phyloP scores from a whole-genome alignment of 2,329 filamentous ascomycete species.

The Endoconidiophora polonica region DNA sequence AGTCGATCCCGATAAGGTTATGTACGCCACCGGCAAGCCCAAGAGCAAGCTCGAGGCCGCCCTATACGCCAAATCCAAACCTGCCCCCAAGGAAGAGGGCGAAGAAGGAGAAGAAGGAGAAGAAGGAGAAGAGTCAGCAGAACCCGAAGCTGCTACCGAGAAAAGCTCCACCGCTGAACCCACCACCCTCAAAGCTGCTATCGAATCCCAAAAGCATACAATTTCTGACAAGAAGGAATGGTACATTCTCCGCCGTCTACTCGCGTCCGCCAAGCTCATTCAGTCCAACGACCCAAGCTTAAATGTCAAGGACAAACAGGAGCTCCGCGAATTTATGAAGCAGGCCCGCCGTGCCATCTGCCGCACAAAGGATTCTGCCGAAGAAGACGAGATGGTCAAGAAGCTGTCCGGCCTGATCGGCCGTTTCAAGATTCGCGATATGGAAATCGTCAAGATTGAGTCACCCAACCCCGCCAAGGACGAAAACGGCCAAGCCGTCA shows the following conservation, averaged over 20 bases:
- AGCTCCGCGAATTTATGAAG: constrained; percentile 55
- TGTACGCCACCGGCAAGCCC: constrained; percentile 67
- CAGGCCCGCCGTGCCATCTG: constrained; percentile 45
- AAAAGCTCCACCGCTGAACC: constrained; percentile 17
- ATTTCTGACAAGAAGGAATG: constrained; percentile 14
- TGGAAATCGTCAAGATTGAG: constrained; percentile 11
- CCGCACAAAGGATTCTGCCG: constrained; percentile 19
- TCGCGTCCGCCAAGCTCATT: constrained; percentile 41
- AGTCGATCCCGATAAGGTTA: constrained; percentile 73
- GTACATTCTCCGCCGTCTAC: constrained; percentile 31
- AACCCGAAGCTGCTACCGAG: constrained; percentile 17
- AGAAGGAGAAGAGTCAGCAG: constrained; percentile 21
- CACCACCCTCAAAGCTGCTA: constrained; percentile 17
- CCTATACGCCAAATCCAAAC: constrained; percentile 9
- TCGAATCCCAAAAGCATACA: constrained; percentile 20
- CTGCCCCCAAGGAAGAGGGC: constrained; percentile 14
- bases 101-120: constrained; percentile 18
- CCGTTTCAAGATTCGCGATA: constrained; percentile 25
- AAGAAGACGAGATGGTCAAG: constrained; percentile 34
- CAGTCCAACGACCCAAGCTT: constrained; percentile 29
- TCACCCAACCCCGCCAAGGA: neutral
- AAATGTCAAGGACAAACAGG: constrained; percentile 56
- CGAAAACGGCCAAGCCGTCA: neutral
- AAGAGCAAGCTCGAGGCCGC: constrained; percentile 29
- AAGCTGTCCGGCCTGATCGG: constrained; percentile 35